Base-by-base conservation (phyloP, 129 eudicot species). In the Heracleum sosnowskyi region DNA sequence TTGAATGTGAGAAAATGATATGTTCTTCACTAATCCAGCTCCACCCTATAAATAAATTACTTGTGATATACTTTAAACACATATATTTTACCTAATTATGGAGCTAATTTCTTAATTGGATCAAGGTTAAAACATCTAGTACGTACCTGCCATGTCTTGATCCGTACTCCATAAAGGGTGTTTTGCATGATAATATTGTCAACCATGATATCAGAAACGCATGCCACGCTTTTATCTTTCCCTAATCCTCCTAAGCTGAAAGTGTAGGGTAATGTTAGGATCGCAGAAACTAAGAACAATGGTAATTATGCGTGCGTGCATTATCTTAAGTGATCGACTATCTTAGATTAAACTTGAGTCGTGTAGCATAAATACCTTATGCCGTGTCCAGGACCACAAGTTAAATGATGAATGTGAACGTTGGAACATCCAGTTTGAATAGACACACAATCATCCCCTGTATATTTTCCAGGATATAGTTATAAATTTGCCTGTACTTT, bases 351-450 rank as follows among this genome's bases (percentile, higher is more conserved):
- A n/a, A n/a, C n/a, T n/a, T n/a, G n/a, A n/a, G n/a, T n/a, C n/a
- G n/a, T n/a, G n/a, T n/a, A n/a, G n/a, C n/a, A n/a, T n/a, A n/a
- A n/a, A n/a, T n/a, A n/a, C n/a, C n/a, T 93, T 76, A 93, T 88
- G 44, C 98, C 98, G 80, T 93, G 98, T 20, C 98, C 98, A 79
- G 98, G 98, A 72, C 97, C 98, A 81, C 98, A 93, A 11, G 76
- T 89, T 24, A 89, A 53, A 69, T 89, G 86, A 84, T 93, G 98
- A 66, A 91, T 80, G 84, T 91, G 90, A 82, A 91, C 79, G 64
- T 93, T 89, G 34, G 93, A 87, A 81, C 97, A 91, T 57, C 97
- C 98, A 4, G 98, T 91, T 82, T 91, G 98, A 76, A 93, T 91
- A 11, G 98, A 93, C 7, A 93, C 89, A 85, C 97, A 93, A 84